Evolutionary conservation across 1,139 yeast species (phyloP), one percentile per base, ranked within the genome.

Genomic region (Fermentozyma sake): DNA sequence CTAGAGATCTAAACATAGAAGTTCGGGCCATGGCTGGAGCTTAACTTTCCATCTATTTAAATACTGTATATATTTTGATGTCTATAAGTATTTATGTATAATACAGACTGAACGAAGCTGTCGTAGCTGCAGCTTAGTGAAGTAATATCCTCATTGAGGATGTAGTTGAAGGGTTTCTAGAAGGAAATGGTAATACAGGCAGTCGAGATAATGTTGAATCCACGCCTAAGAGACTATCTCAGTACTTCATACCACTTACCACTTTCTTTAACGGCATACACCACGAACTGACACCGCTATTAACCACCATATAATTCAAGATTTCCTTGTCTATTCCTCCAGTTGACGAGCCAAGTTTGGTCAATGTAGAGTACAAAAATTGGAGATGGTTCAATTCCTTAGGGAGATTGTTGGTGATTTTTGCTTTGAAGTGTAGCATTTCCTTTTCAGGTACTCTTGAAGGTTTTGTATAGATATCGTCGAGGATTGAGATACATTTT

Each of bases 281-380:
- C 83, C 84, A 77, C 10, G 50, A 36, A 27, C 77, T 65, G 4
- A 70, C 70, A 2, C 78, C 78, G 31, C 61, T 71, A 37, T 72
- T 66, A 4, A 48, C 42, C 53, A 75, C 55, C 69, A 73, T 72
- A 45, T 69, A 74, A 27, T 59, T 55, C 49, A 70, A 39, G 38
- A 64, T 38, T 23, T 50, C 43, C 18, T 31, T 34, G 12, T 31
- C 21, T 7, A 15, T 5, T n/a, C 13, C 8, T 6, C 7, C 18
- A 7, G 14, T 11, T 12, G n/a, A 18, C 6, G 14, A 17, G 12
- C 28, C 31, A 9, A 48, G 23, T 5, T 23, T 30, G 2, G 22
- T 29, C 12, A 24, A 23, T 8, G 14, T 18, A 18, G 7, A 39
- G 29, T 33, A 17, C 4, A 58, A 29, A 27, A 58, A 55, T 5